These are phyloP conservation scores for Rhynchospora breviuscula DNA, from an alignment of 176 grass and related monocot genomes.

Conservation along the genomic window DNA sequence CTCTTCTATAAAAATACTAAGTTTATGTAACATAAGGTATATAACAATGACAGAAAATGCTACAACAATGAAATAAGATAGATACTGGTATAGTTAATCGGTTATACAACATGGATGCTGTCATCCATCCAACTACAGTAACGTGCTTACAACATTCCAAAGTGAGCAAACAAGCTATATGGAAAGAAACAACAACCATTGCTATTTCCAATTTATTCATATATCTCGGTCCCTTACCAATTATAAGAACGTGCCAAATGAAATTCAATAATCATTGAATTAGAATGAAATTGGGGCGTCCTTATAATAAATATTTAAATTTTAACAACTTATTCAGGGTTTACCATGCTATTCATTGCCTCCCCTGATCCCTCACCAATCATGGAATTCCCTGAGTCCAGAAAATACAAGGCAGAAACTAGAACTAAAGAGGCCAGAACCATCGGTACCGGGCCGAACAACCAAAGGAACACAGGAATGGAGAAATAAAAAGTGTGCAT, in stretches of 20 bases:
- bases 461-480: conserved; percentile 66
- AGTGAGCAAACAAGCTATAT: not conserved
- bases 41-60: no score
- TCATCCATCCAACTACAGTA: not conserved
- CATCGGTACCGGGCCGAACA: conserved; percentile 78
- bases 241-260: not conserved
- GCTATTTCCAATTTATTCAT: not conserved
- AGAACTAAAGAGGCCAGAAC: not conserved
- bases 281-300: not conserved
- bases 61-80: no score
- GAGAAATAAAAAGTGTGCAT: conserved; percentile 72
- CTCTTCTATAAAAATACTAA: no score
- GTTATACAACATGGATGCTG: not conserved
- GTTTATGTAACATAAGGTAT: no score
- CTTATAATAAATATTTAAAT: not conserved
- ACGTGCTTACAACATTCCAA: not conserved
- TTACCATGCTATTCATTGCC: not conserved
- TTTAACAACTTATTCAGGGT: not conserved
- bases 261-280: conserved; percentile 26
- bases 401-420: conserved; percentile 6
- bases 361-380: not conserved
- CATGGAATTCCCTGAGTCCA: conserved; percentile 11
- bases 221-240: not conserved
- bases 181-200: not conserved
- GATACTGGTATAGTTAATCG: no score